Evolutionary conservation across 2,329 filamentous ascomycete genomes (phyloP).

Genomic region (Erysiphe neolycopersici): DNA sequence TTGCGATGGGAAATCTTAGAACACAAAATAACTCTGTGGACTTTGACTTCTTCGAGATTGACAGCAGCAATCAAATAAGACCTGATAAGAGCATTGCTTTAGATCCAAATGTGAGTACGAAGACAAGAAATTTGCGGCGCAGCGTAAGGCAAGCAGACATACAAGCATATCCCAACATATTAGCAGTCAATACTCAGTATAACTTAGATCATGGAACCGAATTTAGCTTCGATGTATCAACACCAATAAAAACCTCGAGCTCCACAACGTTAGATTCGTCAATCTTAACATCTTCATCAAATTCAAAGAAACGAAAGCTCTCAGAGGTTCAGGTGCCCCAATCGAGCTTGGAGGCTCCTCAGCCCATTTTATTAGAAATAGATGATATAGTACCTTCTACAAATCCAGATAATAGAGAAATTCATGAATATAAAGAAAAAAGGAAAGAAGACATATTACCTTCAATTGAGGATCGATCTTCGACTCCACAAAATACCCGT

Average conservation of each 20-base stretch:
- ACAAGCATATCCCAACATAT: conserved; percentile 20
- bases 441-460: conserved; percentile 1
- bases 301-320: conserved; percentile 27
- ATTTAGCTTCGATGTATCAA: conserved; percentile 38
- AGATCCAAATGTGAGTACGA: conserved; percentile 17
- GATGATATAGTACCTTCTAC: conserved; percentile 9
- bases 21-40: conserved; percentile 13
- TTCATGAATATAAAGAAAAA: conserved; percentile 3
- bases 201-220: conserved; percentile 20
- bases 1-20: conserved; percentile 24
- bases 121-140: conserved; percentile 29
- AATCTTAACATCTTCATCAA: conserved; percentile 13
- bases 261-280: conserved; percentile 13
- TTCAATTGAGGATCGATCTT: conserved; percentile 6
- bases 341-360: conserved; percentile 7
- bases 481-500: conserved; percentile 11
- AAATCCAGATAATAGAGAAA: conserved; percentile 4
- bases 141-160: conserved; percentile 31
- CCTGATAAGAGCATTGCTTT: conserved; percentile 13
- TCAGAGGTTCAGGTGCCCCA: conserved; percentile 10
- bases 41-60: conserved; percentile 10
- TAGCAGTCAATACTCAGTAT: conserved; percentile 15
- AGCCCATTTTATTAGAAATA: conserved; percentile 1
- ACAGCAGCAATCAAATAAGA: conserved; percentile 13
- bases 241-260: conserved; percentile 28